Conservation (phyloP, 1,139 yeast species). For the Candida pseudoviswanathii region DNA sequence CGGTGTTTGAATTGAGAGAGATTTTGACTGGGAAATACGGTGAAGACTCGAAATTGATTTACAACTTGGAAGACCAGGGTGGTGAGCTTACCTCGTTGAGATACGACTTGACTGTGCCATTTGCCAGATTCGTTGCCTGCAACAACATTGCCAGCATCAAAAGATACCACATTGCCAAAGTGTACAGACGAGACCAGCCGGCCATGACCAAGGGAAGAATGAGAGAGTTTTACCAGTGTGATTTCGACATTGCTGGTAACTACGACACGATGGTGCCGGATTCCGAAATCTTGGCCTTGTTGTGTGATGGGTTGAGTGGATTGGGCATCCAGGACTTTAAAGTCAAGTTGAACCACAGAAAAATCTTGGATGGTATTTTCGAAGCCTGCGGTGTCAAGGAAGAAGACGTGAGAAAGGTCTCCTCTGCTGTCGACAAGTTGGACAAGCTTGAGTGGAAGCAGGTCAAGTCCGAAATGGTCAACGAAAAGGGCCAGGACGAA, state of each 20-base stretch:
- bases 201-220: slow-evolving; percentile 99
- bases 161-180: slow-evolving; percentile 96
- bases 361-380: slow-evolving; percentile 93
- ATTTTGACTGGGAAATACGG: slow-evolving; percentile 96
- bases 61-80: slow-evolving; percentile 96
- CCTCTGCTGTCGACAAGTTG: slow-evolving; percentile 94
- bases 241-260: slow-evolving; percentile 91
- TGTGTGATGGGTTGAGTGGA: slow-evolving; percentile 81
- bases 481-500: slow-evolving; percentile 85
- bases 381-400: slow-evolving; percentile 92
- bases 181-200: slow-evolving; percentile 97
- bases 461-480: slow-evolving; percentile 88
- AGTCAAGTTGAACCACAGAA: slow-evolving; percentile 90
- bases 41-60: slow-evolving; percentile 94
- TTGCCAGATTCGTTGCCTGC: slow-evolving; percentile 95
- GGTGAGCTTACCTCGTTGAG: slow-evolving; percentile 95
- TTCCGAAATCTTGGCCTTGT: slow-evolving; percentile 78
- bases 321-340: slow-evolving; percentile 88
- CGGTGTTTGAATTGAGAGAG: slow-evolving; percentile 94
- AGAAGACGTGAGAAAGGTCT: slow-evolving; percentile 89
- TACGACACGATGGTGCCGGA: slow-evolving; percentile 97
- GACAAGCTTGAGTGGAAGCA: slow-evolving; percentile 96
- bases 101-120: slow-evolving; percentile 96
- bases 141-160: slow-evolving; percentile 87
- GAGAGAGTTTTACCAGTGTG: slow-evolving; percentile 99